Conservation (phyloP, 1,284 basidiomycete species). For the Ceratobasidium sp. region DNA sequence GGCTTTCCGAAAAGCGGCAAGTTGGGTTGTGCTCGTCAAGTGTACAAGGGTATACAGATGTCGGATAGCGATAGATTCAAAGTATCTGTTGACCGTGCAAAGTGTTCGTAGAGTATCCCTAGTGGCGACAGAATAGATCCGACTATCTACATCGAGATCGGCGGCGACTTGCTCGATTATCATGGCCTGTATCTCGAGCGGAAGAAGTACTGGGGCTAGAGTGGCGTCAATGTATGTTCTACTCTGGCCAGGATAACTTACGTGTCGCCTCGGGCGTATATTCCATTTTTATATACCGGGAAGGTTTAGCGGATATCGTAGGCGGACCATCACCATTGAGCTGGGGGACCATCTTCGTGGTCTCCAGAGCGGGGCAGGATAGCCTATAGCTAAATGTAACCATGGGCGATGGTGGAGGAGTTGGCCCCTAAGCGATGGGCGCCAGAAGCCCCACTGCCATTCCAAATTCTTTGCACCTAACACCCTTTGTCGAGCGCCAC, state of each 20-base stretch:
- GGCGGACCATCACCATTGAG: not conserved
- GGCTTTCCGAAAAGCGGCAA: conserved; percentile 29
- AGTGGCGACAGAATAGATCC: conserved; percentile 15
- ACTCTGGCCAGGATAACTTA: not conserved
- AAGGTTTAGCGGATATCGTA: not conserved
- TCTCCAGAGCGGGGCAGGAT: not conserved
- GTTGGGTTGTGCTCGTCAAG: conserved; percentile 12
- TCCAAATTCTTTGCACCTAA: not conserved
- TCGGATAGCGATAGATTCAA: conserved; percentile 38
- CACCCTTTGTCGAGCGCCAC: conserved; percentile 33
- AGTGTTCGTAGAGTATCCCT: conserved; percentile 23
- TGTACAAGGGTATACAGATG: conserved; percentile 32
- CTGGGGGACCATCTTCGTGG: conserved; percentile 20
- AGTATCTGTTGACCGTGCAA: conserved; percentile 32
- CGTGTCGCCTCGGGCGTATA: not conserved
- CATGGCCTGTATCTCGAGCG: conserved; percentile 31
- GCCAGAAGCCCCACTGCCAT: conserved; percentile 6
- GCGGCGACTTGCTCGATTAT: conserved; percentile 25
- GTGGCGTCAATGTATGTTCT: not conserved
- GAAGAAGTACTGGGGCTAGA: not conserved
- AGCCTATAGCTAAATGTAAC: conserved; percentile 2
- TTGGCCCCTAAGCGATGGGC: conserved; percentile 28
- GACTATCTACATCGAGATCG: conserved; percentile 4
- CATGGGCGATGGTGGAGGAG: conserved; percentile 4
- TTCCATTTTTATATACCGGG: not conserved